Evolutionary conservation across 139 green algal species (phyloP).

Genomic region (Chlamydomonas asymmetrica): DNA sequence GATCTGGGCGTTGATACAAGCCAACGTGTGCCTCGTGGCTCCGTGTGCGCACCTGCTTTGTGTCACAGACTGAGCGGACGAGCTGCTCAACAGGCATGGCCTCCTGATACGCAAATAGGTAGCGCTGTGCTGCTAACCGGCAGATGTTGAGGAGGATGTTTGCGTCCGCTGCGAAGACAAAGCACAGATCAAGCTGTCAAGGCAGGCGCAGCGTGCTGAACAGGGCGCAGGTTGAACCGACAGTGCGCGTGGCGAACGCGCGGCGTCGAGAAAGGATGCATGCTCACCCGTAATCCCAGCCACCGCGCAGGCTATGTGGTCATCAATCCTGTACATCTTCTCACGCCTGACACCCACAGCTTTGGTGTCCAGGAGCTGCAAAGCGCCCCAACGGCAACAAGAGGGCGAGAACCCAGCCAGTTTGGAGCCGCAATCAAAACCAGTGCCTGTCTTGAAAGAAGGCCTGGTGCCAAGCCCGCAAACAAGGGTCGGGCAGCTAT

Average conservation of each 20-base stretch:
- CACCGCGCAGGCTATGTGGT: conserved; percentile 94
- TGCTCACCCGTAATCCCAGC: conserved; percentile 90
- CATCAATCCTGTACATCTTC: conserved; percentile 99
- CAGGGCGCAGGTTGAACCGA: too few species aligned
- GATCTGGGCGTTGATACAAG: too few species aligned
- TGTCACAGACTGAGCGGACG: conserved; percentile 91
- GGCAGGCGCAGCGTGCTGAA: too few species aligned
- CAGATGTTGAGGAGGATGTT: conserved; percentile 98
- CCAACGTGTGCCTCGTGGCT: too few species aligned
- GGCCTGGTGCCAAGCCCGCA: too few species aligned
- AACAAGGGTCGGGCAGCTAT: too few species aligned
- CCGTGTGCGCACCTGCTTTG: conserved; percentile 88
- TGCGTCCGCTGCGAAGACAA: conserved; percentile 78
- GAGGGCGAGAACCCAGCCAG: too few species aligned
- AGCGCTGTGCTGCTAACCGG: conserved; percentile 84
- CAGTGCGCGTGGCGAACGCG: neutral
- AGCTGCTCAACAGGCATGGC: conserved; percentile 98
- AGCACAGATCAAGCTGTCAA: too few species aligned
- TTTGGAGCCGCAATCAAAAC: too few species aligned
- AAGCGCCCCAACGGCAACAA: too few species aligned
- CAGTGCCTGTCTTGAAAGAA: too few species aligned
- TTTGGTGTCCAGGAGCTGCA: conserved; percentile 87
- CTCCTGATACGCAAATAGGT: conserved; percentile 91
- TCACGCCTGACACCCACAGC: conserved; percentile 89
- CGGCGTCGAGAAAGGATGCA: neutral